phyloP scores from a whole-genome alignment of 2,329 filamentous ascomycete species.

The Colletotrichum noveboracense region DNA sequence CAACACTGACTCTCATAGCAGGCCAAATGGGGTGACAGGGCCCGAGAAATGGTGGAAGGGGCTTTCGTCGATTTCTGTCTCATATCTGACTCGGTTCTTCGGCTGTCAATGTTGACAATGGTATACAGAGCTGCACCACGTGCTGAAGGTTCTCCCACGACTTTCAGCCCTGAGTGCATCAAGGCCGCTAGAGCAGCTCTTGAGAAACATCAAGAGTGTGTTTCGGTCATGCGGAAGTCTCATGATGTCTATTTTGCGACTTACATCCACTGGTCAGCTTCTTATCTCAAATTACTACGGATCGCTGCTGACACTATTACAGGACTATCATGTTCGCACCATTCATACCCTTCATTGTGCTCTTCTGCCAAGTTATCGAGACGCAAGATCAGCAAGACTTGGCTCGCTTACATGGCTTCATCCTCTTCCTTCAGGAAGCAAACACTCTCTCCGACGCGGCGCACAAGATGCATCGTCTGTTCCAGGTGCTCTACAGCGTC shows the following conservation, averaged over 20 bases:
- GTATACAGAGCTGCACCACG: conserved; percentile 47
- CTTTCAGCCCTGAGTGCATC: conserved; percentile 47
- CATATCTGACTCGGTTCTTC: conserved; percentile 45
- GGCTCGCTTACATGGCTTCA: conserved; percentile 53
- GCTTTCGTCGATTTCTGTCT: conserved; percentile 38
- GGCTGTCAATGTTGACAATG: conserved; percentile 44
- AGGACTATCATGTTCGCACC: conserved; percentile 56
- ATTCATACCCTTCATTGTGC: conserved; percentile 60
- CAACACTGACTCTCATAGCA: background rate
- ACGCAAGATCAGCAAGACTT: conserved; percentile 46
- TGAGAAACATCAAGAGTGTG: conserved; percentile 43
- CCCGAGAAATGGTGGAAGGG: conserved; percentile 17
- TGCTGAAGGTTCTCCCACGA: conserved; percentile 29
- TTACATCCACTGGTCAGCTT: conserved; percentile 47
- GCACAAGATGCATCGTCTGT: conserved; percentile 61
- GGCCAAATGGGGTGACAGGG: background rate
- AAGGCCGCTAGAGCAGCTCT: conserved; percentile 46
- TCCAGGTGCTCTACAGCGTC: conserved; percentile 62
- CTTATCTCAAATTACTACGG: fast-evolving
- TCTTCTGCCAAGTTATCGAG: conserved; percentile 57
- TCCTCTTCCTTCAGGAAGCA: conserved; percentile 55
- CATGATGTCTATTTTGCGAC: conserved; percentile 39
- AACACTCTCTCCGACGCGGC: conserved; percentile 52
- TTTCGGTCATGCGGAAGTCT: conserved; percentile 39
- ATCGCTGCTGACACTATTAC: background rate